phyloP scores from a whole-genome alignment of 2,329 filamentous ascomycete genomes.

The Diaporthe batatas region DNA sequence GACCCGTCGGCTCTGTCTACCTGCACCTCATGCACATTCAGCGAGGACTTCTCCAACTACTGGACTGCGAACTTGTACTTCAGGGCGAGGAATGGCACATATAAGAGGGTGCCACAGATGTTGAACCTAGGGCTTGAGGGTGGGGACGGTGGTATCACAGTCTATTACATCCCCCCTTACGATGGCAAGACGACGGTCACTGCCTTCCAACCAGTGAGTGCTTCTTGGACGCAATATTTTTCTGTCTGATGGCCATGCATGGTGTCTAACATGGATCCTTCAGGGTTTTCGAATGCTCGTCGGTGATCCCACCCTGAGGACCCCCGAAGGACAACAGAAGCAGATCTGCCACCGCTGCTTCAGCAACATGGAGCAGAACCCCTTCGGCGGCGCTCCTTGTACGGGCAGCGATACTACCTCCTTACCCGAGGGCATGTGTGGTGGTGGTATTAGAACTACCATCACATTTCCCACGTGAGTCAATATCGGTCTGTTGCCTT shows the following conservation, averaged over 20 bases:
- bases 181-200: slow-evolving; percentile 52
- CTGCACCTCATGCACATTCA: slow-evolving; percentile 47
- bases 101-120: slow-evolving; percentile 53
- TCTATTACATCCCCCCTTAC: slow-evolving; percentile 55
- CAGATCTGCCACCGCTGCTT: slow-evolving; percentile 47
- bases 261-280: background rate
- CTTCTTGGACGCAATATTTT: background rate
- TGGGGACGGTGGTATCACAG: slow-evolving; percentile 51
- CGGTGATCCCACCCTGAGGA: slow-evolving; percentile 47
- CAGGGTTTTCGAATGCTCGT: slow-evolving; percentile 54
- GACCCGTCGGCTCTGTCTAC: slow-evolving; percentile 35
- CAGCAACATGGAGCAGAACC: slow-evolving; percentile 46
- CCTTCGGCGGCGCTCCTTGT: slow-evolving; percentile 47
- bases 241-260: background rate
- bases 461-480: slow-evolving; percentile 56
- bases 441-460: slow-evolving; percentile 57
- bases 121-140: slow-evolving; percentile 52
- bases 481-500: background rate
- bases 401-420: slow-evolving; percentile 52
- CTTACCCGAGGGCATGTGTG: slow-evolving; percentile 54
- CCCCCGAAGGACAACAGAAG: slow-evolving; percentile 24
- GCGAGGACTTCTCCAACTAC: slow-evolving; percentile 52
- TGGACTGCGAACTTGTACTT: slow-evolving; percentile 49
- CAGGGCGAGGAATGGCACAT: slow-evolving; percentile 46
- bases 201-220: slow-evolving; percentile 54